Evolutionary conservation across 257 asterid species (phyloP).

Genomic region (Solanum infundibuliforme): DNA sequence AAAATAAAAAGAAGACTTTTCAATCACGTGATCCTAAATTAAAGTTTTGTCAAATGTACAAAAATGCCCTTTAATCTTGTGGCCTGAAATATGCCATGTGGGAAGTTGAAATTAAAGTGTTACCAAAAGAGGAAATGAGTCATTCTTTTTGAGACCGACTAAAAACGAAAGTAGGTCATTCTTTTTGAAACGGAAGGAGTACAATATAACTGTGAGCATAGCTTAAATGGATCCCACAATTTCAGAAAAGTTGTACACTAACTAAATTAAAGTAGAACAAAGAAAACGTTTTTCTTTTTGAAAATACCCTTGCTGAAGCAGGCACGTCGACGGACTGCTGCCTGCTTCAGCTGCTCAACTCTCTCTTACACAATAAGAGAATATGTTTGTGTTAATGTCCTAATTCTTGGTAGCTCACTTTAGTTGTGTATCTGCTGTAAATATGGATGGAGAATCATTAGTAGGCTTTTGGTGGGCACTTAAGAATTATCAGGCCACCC

Average conservation of each 20-base stretch:
- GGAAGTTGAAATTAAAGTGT: background rate
- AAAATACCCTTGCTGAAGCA: no score
- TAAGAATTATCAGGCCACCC: constrained; percentile 28
- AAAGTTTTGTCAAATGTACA: background rate
- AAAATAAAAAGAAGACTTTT: background rate
- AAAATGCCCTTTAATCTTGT: background rate
- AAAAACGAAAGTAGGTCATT: background rate
- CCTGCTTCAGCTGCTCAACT: background rate
- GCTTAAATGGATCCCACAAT: no score
- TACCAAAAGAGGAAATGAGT: background rate
- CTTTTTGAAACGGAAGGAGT: background rate
- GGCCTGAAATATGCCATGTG: background rate
- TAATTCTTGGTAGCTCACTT: constrained; percentile 70
- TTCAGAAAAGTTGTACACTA: no score
- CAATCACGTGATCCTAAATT: background rate
- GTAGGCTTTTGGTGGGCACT: constrained; percentile 67
- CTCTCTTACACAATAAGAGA: background rate
- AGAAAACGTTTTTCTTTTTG: no score
- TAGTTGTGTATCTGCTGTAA: constrained; percentile 66
- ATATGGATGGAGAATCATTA: constrained; percentile 49
- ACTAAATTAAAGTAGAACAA: no score
- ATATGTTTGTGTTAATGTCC: background rate
- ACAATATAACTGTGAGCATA: background rate
- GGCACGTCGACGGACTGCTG: background rate
- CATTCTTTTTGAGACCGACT: background rate